Base-by-base conservation (phyloP, 805 yeast genomes). In the Pichia gijzeniarum region DNA sequence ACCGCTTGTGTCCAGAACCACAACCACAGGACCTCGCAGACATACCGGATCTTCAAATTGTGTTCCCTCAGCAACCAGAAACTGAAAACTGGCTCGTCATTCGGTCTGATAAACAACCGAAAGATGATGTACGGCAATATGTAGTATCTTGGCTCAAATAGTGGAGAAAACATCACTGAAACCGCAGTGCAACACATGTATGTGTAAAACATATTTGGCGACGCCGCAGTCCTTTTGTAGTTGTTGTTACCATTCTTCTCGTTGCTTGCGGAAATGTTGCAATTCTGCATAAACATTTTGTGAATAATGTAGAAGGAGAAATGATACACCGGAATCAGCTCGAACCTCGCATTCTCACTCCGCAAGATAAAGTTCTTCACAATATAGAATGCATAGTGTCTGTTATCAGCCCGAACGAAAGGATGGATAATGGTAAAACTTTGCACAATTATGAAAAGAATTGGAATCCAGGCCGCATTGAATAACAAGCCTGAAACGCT, bases 71-170 rank as follows among this genome's bases (percentile, higher is more conserved):
- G 28, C 38, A 48, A 40, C 36, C 51, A 20, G 41, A 54, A 19
- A 40, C 47, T 45, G 7, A 58, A 9, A 17, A 67, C 31, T 3
- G 66, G 60, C 31, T 62, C 56, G 16, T 61, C 54, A 20, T 67
- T 63, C 16, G 79, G 77, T 12, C 64, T 63, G 14, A 73, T 62
- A 47, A 78, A 72, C 2, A 86, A 43, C 54, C 97, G 74, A 79
- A 90, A 88, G 34, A 89, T 62, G 12, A 85, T 60, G 58, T 77
- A 80, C 4, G 98, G 97, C 5, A 88, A 55, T 40, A 91, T 85
- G 62, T 83, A 93, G 61, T 93, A 93, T 47, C 99, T 76, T 40
- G 97, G 96, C 63, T 93, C 99, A 57, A 93, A 81, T 52, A 93
- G 69, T 5, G 98, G 99, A 0, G 96, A 82, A 18, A 98, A 96